A percentile compares a stretch with the other conserved stretches of the same genome.
phyloP scores from a whole-genome alignment of 1,284 basidiomycete genomes.

The Cryptococcus sp. region DNA sequence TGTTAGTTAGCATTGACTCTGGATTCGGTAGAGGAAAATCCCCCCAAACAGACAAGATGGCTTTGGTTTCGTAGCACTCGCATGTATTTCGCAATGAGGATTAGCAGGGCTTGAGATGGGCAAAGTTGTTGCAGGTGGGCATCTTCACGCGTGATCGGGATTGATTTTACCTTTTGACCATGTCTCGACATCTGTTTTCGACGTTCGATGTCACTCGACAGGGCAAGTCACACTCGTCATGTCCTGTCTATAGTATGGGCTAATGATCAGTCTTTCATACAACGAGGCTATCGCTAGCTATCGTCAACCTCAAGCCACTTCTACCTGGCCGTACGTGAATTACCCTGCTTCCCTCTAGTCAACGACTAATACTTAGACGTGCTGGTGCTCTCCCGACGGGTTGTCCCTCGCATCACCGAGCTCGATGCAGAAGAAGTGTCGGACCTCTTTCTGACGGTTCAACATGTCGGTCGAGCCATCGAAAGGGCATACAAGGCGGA shows the following conservation, averaged over 20 bases:
- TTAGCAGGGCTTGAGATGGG: no score
- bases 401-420: constrained; percentile 69
- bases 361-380: constrained; percentile 58
- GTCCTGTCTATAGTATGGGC: background rate
- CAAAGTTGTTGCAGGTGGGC: no score
- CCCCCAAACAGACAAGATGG: no score
- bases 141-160: no score
- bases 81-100: no score
- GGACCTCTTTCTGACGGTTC: constrained; percentile 70
- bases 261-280: constrained; percentile 59
- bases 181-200: constrained; percentile 56
- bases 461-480: constrained; percentile 48
- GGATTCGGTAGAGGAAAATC: no score
- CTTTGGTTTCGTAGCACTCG: no score
- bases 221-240: constrained; percentile 24
- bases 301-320: constrained; percentile 89
- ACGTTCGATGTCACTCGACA: constrained; percentile 77
- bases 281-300: constrained; percentile 60
- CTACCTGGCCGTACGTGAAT: constrained; percentile 75
- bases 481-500: constrained; percentile 46
- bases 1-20: no score
- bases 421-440: constrained; percentile 63
- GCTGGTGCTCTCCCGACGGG: constrained; percentile 71
- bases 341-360: background rate
- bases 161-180: background rate